Base-by-base conservation (phyloP, 257 asterid genomes). In the Jaltomata sinuosa region DNA sequence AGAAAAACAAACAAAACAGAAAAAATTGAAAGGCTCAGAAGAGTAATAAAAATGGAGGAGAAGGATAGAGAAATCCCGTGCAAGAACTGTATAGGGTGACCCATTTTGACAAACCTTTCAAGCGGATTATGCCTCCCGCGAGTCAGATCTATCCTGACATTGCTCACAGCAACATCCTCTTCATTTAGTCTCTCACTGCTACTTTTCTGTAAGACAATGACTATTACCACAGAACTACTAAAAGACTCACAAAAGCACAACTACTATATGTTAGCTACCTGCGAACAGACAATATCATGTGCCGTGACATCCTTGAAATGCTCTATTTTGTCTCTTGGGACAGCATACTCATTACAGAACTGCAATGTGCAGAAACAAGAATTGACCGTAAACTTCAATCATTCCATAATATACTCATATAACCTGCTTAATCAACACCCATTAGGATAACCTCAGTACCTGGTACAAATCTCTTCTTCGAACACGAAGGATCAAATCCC, bases 311-410 rank as follows among this genome's bases (percentile, higher is more conserved):
- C 88, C 92, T 91, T 94, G 86, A 92, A 96, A 84, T 92, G 85
- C 85, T 92, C 97, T 89, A 96, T 49, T 84, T 88, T 91, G 72
- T 93, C 97, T 88, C 88, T 94, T 16, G 98, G 99, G 86, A 96
- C 99, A 88, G 92, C 89, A 87, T 93, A 96, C 86, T 96, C 99
- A 61, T 96, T 96, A 88, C 98, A 94, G 85, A 90, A 96, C 99
- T 96, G 90, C 81, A 83, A 83, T 22, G 22, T 57, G 67, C 71
- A 40, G 83, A 64, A 71, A 53, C 11, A 38, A 31, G 54, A 74
- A 29, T 22, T 62, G 50, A 81, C 11, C 12, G 49, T 76, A 64
- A 32, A 80, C 84, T 47, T 49, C 49, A 47, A 65, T 5, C 40
- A 74, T 34, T 40, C 47, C 19, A 47, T 47, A 19, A 16, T 52